A percentile compares a stretch with the other conserved stretches of the same genome.
Conservation (phyloP, 2,329 filamentous ascomycete genomes). For the Ploettnerulaceae sp. region DNA sequence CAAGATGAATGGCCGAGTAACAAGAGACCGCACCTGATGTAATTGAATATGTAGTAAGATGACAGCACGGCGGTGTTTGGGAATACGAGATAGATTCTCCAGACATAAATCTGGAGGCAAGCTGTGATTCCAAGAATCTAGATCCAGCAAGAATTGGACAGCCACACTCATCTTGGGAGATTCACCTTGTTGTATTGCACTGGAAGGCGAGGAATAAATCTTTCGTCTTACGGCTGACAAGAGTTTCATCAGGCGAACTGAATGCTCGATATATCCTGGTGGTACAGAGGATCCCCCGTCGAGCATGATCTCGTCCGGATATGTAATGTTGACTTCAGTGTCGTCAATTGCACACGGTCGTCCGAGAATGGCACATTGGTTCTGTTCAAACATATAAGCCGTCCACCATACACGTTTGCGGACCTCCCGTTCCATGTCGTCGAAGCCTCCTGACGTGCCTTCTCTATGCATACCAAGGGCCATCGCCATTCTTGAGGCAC, state of each 20-base stretch:
- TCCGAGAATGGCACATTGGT: constrained; percentile 31
- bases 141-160: constrained; percentile 23
- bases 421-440: constrained; percentile 29
- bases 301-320: constrained; percentile 29
- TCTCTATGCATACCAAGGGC: constrained; percentile 42
- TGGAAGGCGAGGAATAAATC: constrained; percentile 27
- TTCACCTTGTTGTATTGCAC: constrained; percentile 20
- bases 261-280: constrained; percentile 26
- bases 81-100: constrained; percentile 17
- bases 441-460: constrained; percentile 36
- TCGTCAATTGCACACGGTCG: constrained; percentile 31
- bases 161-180: constrained; percentile 22
- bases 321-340: constrained; percentile 28
- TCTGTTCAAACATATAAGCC: constrained; percentile 30
- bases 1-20: constrained; percentile 29
- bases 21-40: constrained; percentile 29
- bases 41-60: constrained; percentile 30
- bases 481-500: constrained; percentile 40
- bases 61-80: constrained; percentile 28
- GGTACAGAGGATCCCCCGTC: constrained; percentile 27
- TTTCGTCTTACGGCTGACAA: constrained; percentile 27
- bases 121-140: constrained; percentile 28
- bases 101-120: constrained; percentile 25
- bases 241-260: constrained; percentile 24
- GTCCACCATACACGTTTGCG: constrained; percentile 33